Base-by-base conservation (phyloP, 2,329 filamentous ascomycete species). In the Aspergillus ochraceus region DNA sequence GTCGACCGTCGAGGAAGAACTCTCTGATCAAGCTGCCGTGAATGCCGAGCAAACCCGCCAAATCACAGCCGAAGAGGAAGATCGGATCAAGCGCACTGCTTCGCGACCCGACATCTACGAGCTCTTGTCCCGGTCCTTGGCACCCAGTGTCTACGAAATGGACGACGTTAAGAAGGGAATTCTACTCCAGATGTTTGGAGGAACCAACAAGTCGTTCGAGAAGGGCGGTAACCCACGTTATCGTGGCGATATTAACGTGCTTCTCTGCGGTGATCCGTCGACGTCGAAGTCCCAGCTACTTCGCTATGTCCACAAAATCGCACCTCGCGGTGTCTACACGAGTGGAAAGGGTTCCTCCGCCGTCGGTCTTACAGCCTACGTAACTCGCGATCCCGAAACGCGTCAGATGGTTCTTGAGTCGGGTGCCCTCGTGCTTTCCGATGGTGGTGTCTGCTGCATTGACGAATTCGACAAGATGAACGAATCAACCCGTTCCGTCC, bases 141-240 rank as follows among this genome's bases (percentile, higher is more conserved):
- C 95, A 2, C 95, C 95, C 14, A 97, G 93, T 60, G 90, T 99
- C 70, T 97, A 96, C 79, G 95, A 99, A 77, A 90, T 96, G 88
- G 95, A 99, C 67, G 95, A 99, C 70, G 92, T 98, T 52, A 99
- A 99, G 83, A 99, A 99, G 79, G 95, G 95, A 11, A 97, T 99
- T 62, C 82, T 99, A 11, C 87, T 99, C 4, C 95, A 99, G 72
- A 86, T 99, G 46, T 99, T 99, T 73, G 94, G 95, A 42, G 95
- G 95, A 58, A 97, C 95, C 36, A 99, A 99, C 82, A 99, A 99
- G 80, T 91, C 91, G 0, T 99, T 99, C 76, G 87, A 96, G 60
- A 98, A 97, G 77, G 95, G 95, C 58, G 95, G 93, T 59, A 97
- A 91, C 71, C 95, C 95, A 6, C 93, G 90, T 69, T 99, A 99